Evolutionary conservation across 208 protist species (phyloP), one percentile per base, ranked within the genome.

Genomic region (Trypanosoma melophagium): DNA sequence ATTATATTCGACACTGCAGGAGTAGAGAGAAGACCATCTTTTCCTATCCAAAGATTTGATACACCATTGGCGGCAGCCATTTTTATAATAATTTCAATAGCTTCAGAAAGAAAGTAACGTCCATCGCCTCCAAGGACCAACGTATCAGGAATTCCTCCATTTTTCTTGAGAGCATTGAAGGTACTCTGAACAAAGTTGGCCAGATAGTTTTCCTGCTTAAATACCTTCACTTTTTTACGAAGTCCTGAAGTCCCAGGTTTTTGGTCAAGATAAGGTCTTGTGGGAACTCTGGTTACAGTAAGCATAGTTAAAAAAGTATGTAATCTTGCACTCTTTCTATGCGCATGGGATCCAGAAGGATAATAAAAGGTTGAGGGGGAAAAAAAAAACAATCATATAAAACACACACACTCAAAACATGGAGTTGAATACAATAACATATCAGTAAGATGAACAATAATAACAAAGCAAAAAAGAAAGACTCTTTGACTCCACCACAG

Each of bases 111-210:
- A 72, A 90, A 98, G 81, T 97, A 99, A 45, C 98, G 87, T 14
- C 98, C 98, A 79, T 99, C 98, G 67, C 98, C 98, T 62, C 97
- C 96, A 22, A 99, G 69, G 19, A 99, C 91, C 1, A 99, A 68
- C 0, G 89, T 89, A 9, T 80, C 70, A 13, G 85, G 81, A 35
- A 87, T 68, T 54, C 19, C 67, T 50, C 71, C 71, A 42, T 83
- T 52, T n/a, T 71, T 71, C 53, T 64, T 68, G 10, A 99, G 67
- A 16, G 91, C 83, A 59, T 98, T 92, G 71, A 99, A 98, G 19
- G 96, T 90, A 52, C 83, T 79, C 77, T 99, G 97, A n/a, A 99
- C 82, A 77, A 99, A 99, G 84, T 99, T 99, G 41, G 96, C 92
- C 3, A 97, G 76, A 83, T 99, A 99, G 77, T 98, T 74, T 25